A percentile compares a stretch with the other conserved stretches of the same genome.
These are phyloP conservation scores for Cerrena zonata DNA, from an alignment of 1,284 basidiomycete genomes.

Conservation along the genomic window DNA sequence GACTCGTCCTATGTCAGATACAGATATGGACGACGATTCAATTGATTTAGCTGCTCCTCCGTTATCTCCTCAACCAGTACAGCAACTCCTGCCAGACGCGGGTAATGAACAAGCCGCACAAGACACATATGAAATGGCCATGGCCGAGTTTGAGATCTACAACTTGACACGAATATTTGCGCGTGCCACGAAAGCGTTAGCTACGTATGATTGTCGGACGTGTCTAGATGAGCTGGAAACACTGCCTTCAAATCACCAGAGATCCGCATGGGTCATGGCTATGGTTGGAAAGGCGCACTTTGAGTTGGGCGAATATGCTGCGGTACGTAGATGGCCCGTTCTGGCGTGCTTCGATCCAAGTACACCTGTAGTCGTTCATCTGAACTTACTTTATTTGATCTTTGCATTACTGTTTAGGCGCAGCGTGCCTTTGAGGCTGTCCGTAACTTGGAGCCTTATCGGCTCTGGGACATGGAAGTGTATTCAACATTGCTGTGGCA, in stretches of 20 bases:
- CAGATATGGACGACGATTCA: slow-evolving; percentile 63
- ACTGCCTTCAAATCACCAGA: slow-evolving; percentile 72
- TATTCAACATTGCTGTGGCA: slow-evolving; percentile 95
- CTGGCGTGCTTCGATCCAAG: slow-evolving; percentile 22
- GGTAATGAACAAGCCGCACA: slow-evolving; percentile 56
- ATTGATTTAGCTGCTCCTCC: slow-evolving; percentile 34
- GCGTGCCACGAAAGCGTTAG: slow-evolving; percentile 65
- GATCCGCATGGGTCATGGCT: slow-evolving; percentile 70
- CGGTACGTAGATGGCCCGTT: slow-evolving; percentile 47
- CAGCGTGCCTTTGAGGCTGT: slow-evolving; percentile 81
- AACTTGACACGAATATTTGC: slow-evolving; percentile 79
- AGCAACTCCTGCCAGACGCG: slow-evolving; percentile 54
- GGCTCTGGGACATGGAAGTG: slow-evolving; percentile 85
- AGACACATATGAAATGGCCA: slow-evolving; percentile 61
- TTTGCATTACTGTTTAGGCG: slow-evolving; percentile 44
- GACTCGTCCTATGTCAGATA: slow-evolving; percentile 56
- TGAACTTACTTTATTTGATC: background rate
- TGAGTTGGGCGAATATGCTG: slow-evolving; percentile 79
- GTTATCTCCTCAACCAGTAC: slow-evolving; percentile 32
- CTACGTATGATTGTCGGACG: slow-evolving; percentile 68
- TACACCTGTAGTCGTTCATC: slow-evolving; percentile 18
- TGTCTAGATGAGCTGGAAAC: slow-evolving; percentile 72
- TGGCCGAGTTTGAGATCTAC: slow-evolving; percentile 80
- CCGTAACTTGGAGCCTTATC: slow-evolving; percentile 76
- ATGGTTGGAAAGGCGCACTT: slow-evolving; percentile 83